Evolutionary conservation across 148 eudicot genomes (phyloP).

Genomic region (Vaccinium darrowii): DNA sequence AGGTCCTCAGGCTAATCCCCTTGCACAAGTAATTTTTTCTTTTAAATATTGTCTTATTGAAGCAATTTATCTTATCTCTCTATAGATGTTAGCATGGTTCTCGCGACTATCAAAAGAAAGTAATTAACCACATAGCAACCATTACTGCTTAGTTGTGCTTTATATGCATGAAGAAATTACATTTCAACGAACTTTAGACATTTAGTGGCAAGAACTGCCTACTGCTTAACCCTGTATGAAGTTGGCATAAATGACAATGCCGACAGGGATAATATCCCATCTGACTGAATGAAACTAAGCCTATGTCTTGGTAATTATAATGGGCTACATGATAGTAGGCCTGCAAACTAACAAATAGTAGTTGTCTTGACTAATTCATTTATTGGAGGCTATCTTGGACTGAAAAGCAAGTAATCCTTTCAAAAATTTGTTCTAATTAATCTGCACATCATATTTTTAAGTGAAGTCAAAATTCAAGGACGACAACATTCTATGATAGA

Average conservation of each 20-base stretch:
- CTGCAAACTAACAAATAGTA: not conserved
- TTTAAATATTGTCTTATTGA: not conserved
- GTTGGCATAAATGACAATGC: not conserved
- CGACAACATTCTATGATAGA: not conserved
- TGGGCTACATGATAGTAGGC: not conserved
- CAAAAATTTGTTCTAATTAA: not conserved
- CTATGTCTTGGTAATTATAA: not conserved
- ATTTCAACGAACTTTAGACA: not conserved
- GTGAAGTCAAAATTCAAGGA: not conserved
- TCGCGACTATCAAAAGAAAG: not conserved
- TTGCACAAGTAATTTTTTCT: slow-evolving; percentile 74
- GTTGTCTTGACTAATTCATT: not conserved
- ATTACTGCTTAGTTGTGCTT: not conserved
- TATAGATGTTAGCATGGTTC: not conserved
- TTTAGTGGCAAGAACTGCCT: not conserved
- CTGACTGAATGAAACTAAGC: not conserved
- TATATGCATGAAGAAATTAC: not conserved
- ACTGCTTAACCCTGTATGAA: not conserved
- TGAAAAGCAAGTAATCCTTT: not conserved
- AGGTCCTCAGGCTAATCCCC: slow-evolving; percentile 98
- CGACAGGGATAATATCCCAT: not conserved
- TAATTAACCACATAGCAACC: not conserved
- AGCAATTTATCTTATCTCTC: not conserved
- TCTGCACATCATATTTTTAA: not conserved
- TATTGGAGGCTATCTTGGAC: not conserved